These are phyloP conservation scores for Polygonum maritimum DNA, from an alignment of 148 eudicot genomes.

Conservation along the genomic window DNA sequence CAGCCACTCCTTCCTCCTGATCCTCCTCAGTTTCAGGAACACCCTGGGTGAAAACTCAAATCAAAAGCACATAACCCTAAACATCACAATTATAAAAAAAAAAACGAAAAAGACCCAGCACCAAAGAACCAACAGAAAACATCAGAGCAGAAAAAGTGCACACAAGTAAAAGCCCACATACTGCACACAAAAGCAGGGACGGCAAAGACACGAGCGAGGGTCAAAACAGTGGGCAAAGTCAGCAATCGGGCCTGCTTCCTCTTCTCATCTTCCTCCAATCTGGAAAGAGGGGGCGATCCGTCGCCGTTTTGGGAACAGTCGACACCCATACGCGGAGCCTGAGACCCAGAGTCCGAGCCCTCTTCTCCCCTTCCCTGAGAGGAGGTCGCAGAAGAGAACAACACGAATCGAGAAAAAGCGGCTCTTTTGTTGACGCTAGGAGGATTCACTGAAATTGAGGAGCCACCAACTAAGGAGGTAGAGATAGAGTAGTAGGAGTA, in stretches of 20 bases:
- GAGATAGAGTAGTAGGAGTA: neutral
- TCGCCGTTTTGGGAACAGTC: slow-evolving; percentile 14
- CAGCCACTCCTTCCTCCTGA: neutral
- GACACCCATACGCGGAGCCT: neutral
- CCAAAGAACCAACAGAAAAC: neutral
- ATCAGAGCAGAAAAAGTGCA: neutral
- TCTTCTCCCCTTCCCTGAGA: slow-evolving; percentile 15
- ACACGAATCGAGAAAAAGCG: slow-evolving; percentile 7
- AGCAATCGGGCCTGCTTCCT: slow-evolving; percentile 41
- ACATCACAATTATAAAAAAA: neutral
- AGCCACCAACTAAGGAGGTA: neutral
- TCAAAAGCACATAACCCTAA: neutral
- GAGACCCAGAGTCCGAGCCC: slow-evolving; percentile 11
- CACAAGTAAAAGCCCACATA: slow-evolving; percentile 16
- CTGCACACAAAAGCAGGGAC: slow-evolving; percentile 70
- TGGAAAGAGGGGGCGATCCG: neutral
- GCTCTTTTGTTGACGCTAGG: slow-evolving; percentile 15
- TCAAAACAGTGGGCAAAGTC: slow-evolving; percentile 80
- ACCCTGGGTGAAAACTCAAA: neutral
- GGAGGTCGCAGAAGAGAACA: slow-evolving; percentile 15
- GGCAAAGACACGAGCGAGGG: slow-evolving; percentile 86
- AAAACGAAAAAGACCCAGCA: neutral
- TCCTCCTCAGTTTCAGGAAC: neutral
- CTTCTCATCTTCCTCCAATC: neutral
- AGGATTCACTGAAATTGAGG: slow-evolving; percentile 5